Evolutionary conservation across 192 early-diverging fungal genomes (phyloP), one percentile per base, ranked within the genome.

Genomic region (Lobosporangium transversale): DNA sequence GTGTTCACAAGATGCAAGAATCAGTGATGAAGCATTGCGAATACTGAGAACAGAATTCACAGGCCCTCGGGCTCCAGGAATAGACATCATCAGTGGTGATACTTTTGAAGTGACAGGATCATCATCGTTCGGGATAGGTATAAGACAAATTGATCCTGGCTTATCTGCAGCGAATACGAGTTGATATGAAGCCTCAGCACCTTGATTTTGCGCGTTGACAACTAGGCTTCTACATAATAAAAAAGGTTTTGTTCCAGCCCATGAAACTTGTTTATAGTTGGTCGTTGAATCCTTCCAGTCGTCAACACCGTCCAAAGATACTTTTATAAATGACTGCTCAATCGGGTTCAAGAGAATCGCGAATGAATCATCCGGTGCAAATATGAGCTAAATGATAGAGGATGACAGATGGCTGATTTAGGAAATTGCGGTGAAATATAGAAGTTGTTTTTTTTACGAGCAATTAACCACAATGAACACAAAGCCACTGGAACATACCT

Each of bases 331-430:
- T 0, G 55, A 35, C 29, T n/a, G 20, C 26, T 68, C 66, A 10
- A 17, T 14, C 8, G 35, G 26, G 23, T 48, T 52, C 35, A 68
- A 33, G 4, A 68, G 40, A 23, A 68, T 27, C 27, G 66, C 66
- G 23, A 68, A 68, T 7, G 47, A 51, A 24, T 68, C 66, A 33
- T 68, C 52, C 1, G 66, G 55, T 20, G 66, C 56, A 52, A 58
- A 68, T 14, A 58, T n/a, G 27, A 68, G 14, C 66, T 68, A 58
- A 0, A 18, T 8, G 23, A 20, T 45, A 50, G 6, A 1, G 12
- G 33, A 18, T 8, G 47, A 3, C 9, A 23, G 14, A 26, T 40
- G 40, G 17, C 15, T n/a, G n/a, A n/a, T n/a, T n/a, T n/a, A 40
- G n/a, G 9, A 49, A n/a, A 20, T n/a, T 17, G 18, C 45, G 24